Conservation (phyloP, 163 green algal genomes). For the Prototheca stagnorum region DNA sequence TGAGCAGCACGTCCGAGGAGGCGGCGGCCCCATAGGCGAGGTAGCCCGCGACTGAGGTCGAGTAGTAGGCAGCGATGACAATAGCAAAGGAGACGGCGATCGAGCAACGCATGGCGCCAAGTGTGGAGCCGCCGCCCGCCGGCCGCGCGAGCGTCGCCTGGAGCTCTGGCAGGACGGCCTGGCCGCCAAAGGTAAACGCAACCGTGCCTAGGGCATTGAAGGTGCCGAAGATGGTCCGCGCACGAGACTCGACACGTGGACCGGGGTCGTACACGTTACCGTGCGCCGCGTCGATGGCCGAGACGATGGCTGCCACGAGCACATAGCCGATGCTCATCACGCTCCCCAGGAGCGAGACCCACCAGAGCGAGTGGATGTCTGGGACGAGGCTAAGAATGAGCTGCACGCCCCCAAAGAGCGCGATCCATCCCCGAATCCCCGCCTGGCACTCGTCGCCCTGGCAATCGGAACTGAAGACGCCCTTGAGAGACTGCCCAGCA, state of each 20-base stretch:
- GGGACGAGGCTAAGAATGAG: conserved; percentile 25
- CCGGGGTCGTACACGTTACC: conserved; percentile 4
- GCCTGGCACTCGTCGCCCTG: conserved; percentile 14
- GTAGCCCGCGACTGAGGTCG: conserved; percentile 24
- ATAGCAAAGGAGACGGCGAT: conserved; percentile 24
- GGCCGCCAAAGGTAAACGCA: conserved; percentile 40
- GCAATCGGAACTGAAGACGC: conserved; percentile 10
- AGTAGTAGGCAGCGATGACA: conserved; percentile 30
- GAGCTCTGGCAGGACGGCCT: conserved; percentile 37
- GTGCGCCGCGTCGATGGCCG: conserved; percentile 1
- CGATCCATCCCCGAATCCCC: conserved; percentile 21
- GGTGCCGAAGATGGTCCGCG: conserved; percentile 19
- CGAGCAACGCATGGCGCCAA: conserved; percentile 13
- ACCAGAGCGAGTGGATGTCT: conserved; percentile 38
- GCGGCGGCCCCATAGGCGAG: conserved; percentile 26
- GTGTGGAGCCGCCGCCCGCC: background rate
- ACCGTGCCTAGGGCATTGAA: conserved; percentile 33
- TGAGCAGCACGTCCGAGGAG: conserved; percentile 23
- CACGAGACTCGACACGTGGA: no score
- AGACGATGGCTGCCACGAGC: conserved; percentile 20
- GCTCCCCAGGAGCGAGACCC: conserved; percentile 28
- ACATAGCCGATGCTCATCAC: conserved; percentile 31
- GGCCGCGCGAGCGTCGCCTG: conserved; percentile 23
- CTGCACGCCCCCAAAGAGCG: conserved; percentile 24
- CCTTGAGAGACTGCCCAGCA: conserved; percentile 33